These are phyloP conservation scores for Angomonas desouzai DNA, from an alignment of 208 protist genomes.

Conservation along the genomic window DNA sequence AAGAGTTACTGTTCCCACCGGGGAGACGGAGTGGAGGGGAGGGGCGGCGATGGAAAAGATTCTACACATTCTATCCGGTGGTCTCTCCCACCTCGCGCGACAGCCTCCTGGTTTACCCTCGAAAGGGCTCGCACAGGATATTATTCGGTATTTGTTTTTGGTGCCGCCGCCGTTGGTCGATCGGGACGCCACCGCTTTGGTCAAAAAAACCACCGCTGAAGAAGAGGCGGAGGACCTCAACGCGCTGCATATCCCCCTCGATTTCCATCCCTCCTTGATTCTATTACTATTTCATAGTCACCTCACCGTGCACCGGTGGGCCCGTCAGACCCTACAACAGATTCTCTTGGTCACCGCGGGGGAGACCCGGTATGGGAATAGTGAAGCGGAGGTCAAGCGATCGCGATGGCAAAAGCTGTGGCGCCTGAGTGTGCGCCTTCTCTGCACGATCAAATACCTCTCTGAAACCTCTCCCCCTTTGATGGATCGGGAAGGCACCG, in stretches of 20 bases:
- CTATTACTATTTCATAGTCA: constrained; percentile 46
- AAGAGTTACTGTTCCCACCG: background rate
- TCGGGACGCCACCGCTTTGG: background rate
- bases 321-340: constrained; percentile 13
- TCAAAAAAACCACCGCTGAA: background rate
- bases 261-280: constrained; percentile 17
- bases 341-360: constrained; percentile 6
- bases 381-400: background rate
- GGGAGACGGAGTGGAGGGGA: background rate
- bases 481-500: constrained; percentile 6
- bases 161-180: background rate
- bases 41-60: background rate
- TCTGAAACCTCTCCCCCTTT: constrained; percentile 6
- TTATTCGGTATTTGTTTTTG: background rate
- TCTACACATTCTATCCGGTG: background rate
- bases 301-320: constrained; percentile 28
- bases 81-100: background rate
- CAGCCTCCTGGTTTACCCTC: background rate
- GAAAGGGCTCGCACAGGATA: background rate
- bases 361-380: background rate
- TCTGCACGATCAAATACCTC: constrained; percentile 57
- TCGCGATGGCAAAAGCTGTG: constrained; percentile 23
- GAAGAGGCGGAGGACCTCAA: constrained; percentile 3
- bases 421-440: constrained; percentile 39
- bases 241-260: too few relatives aligned